A percentile compares a stretch with the other conserved stretches of the same genome.
Conservation (phyloP, 768 basidiomycete genomes). For the Pholiota microspora region DNA sequence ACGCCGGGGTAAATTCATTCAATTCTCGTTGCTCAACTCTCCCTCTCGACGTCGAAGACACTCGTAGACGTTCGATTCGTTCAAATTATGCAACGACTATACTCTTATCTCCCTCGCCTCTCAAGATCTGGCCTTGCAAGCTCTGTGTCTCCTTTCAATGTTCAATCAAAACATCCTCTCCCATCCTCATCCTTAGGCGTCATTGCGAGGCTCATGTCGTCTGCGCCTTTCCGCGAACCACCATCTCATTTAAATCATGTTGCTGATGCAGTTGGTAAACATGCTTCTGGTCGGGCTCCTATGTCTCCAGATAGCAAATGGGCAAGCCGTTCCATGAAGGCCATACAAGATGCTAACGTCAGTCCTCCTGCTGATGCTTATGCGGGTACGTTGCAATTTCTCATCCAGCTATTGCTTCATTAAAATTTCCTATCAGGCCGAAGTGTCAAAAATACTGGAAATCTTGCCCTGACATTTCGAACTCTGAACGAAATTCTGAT, state of each 20-base stretch:
- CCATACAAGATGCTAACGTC: constrained; percentile 19
- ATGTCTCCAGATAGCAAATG: constrained; percentile 38
- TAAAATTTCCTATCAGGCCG: constrained; percentile 49
- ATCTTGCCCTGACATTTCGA: constrained; percentile 45
- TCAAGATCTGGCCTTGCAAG: neutral
- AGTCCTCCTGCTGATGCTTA: constrained; percentile 48
- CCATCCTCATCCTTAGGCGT: neutral
- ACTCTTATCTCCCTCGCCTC: constrained; percentile 5
- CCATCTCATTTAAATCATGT: neutral
- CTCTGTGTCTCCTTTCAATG: constrained; percentile 6
- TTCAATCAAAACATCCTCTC: neutral
- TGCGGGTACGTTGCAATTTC: constrained; percentile 39
- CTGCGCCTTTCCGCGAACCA: too few species aligned
- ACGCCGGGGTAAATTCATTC: neutral
- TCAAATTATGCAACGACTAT: constrained; percentile 17
- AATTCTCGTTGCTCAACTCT: neutral
- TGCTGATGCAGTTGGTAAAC: constrained; percentile 4
- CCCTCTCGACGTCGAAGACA: neutral
- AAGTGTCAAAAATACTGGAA: constrained; percentile 47
- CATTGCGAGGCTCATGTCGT: constrained; percentile 1
- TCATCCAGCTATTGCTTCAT: neutral
- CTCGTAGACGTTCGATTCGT: neutral
- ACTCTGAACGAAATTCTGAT: constrained; percentile 49
- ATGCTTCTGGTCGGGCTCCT: neutral
- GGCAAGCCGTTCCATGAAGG: constrained; percentile 28